Evolutionary conservation across 2,329 filamentous ascomycete genomes (phyloP).

Genomic region (Metarhizium anisopliae): DNA sequence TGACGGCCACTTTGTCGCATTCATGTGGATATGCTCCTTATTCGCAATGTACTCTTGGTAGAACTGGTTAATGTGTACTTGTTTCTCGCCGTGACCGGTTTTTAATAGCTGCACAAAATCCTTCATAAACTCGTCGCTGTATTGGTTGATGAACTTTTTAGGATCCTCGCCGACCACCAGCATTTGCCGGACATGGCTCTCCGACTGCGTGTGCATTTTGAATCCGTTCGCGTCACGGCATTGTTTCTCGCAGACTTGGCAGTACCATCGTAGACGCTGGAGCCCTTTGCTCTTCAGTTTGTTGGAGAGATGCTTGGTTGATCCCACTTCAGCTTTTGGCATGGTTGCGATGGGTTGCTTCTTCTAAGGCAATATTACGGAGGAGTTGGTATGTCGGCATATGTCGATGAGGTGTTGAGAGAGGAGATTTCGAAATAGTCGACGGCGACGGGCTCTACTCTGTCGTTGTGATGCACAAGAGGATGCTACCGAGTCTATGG

Average conservation of each 20-base stretch:
- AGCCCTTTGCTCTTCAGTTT: slow-evolving; percentile 75
- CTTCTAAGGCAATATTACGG: background rate
- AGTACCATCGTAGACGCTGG: slow-evolving; percentile 86
- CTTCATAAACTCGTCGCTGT: slow-evolving; percentile 68
- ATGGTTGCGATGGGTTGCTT: slow-evolving; percentile 40
- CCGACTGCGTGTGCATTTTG: slow-evolving; percentile 78
- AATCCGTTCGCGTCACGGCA: slow-evolving; percentile 79
- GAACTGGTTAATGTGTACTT: slow-evolving; percentile 81
- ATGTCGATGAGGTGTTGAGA: background rate
- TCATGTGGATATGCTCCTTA: slow-evolving; percentile 80
- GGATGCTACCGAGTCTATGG: background rate
- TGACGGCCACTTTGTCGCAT: slow-evolving; percentile 79
- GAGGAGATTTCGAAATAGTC: background rate
- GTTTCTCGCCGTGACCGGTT: slow-evolving; percentile 85
- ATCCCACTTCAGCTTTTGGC: slow-evolving; percentile 87
- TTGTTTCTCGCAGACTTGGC: slow-evolving; percentile 62
- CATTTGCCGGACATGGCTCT: slow-evolving; percentile 85
- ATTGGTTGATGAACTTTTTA: slow-evolving; percentile 75
- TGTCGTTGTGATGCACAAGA: background rate
- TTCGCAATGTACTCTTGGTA: slow-evolving; percentile 90
- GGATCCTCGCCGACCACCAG: slow-evolving; percentile 79
- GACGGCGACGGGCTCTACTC: background rate
- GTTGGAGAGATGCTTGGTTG: slow-evolving; percentile 84
- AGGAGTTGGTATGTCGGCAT: background rate
- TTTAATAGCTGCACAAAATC: slow-evolving; percentile 71